These are phyloP conservation scores for Paramecium primaurelia DNA, from an alignment of 73 alveolate genomes.

Conservation along the genomic window DNA sequence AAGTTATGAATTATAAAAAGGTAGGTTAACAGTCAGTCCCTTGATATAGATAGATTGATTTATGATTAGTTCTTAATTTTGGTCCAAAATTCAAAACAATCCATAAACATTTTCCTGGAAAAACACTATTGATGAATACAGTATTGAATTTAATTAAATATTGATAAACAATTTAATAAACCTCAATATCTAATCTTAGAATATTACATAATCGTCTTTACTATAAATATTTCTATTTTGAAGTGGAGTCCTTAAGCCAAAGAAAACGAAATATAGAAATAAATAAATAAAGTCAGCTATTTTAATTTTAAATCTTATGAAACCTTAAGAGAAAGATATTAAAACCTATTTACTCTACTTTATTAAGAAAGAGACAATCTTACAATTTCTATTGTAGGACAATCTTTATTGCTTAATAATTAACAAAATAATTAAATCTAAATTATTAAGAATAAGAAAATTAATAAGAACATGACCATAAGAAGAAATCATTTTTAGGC, in stretches of 20 bases:
- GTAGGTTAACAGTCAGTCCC: neutral
- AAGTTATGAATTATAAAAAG: neutral
- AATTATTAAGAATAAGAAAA: neutral
- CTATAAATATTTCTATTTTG: neutral
- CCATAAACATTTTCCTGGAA: constrained; percentile 24
- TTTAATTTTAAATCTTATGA: neutral
- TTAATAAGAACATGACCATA: neutral
- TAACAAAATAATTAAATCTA: neutral
- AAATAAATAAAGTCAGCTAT: neutral
- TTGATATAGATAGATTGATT: neutral
- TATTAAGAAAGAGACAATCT: neutral
- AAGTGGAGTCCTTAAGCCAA: neutral
- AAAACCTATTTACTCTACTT: neutral
- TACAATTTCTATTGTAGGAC: neutral
- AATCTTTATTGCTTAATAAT: neutral
- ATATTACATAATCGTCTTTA: too few relatives aligned
- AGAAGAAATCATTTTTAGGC: neutral
- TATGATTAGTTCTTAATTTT: neutral
- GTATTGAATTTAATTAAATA: too few relatives aligned
- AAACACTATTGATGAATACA: neutral
- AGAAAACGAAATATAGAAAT: neutral
- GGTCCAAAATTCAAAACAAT: constrained; percentile 32
- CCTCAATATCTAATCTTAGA: too few relatives aligned
- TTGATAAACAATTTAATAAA: too few relatives aligned
- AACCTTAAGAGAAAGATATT: neutral